Base-by-base conservation (phyloP, 805 yeast genomes). In the Peterozyma toletana region DNA sequence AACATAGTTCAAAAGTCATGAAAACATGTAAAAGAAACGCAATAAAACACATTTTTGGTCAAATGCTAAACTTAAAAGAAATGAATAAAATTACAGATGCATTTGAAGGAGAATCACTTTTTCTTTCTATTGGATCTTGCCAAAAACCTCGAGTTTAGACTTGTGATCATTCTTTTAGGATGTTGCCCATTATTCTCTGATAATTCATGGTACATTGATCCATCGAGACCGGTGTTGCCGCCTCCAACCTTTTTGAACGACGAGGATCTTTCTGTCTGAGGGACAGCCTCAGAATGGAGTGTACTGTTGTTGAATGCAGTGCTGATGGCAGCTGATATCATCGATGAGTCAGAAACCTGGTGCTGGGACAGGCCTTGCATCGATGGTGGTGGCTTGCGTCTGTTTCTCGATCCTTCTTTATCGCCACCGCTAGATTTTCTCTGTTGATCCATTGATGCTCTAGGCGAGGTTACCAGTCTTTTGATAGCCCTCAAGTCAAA, bases 131-230 rank as follows among this genome's bases (percentile, higher is more conserved):
- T 65, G 41, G 79, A 73, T 53, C 86, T 62, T 4, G 85, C 80
- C 46, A 81, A 59, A 39, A 82, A 65, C 52, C 76, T 77, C 5
- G 86, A 80, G 55, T 78, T 80, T 73, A 73, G 66, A 13, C 78
- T 64, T 2, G 84, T 78, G 16, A 79, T 68, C 16, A 57, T 40
- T 30, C 55, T 62, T 39, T 58, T 55, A 2, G 49, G 33, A 9
- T 43, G 34, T 3, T 44, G 46, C 27, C 38, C 35, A 29, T 37
- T 38, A n/a, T 9, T 17, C 10, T 37, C 35, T 9, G 27, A 3
- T 5, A 7, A 7, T 21, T 21, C 27, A 21, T 21, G 27, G 27
- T 21, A 21, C 27, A 21, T 21, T 21, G 27, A 21, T 21, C 27
- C 27, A 21, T 21, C 27, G 27, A 21, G 4, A 21, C 27, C 27